Base-by-base conservation (phyloP, 805 yeast genomes). In the Danielozyma ontarioensis region DNA sequence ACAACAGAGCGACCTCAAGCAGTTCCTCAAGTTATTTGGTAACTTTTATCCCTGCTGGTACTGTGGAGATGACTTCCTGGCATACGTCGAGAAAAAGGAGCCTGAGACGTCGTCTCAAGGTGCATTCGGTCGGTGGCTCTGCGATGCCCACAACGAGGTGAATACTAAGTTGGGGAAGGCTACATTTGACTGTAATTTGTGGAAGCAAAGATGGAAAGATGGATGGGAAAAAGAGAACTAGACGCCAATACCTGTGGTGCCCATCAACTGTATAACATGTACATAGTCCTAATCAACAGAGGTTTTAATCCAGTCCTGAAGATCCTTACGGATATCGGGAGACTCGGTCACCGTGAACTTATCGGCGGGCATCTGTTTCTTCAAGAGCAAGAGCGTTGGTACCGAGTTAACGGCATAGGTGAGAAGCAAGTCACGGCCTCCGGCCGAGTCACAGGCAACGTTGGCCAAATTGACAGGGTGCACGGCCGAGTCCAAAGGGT, bases 101-200 rank as follows among this genome's bases (percentile, higher is more conserved):
- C 84, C 86, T 13, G 66, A 64, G 36, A 83, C 78, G 3, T 64
- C 61, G 13, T 72, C 75, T 4, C 86, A 84, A 45, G 95, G 87
- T 33, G 82, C 76, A 34, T 76, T 93, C 48, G 94, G 96, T 1
- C 67, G 59, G 45, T 93, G 98, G 98, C 62, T 93, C 35, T 93
- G 97, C 61, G 83, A 79, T 40, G 97, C 97, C 2, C 98, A 93
- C 60, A 93, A 93, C 51, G 84, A 75, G 24, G 97, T 93, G n/a
- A 93, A 93, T 57, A 66, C 55, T 13, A 89, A 88, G 55, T 55
- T 90, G 17, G 95, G 95, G 1, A 93, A 93, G 59, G 86, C 85
- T 5, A 66, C 64, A 35, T 93, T 93, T 53, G 88, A 90, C 53
- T 90, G 97, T 50, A 68, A 78, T 37, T 70, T 84, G 42, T 93